These are phyloP conservation scores for Tremellales sp. DNA, from an alignment of 1,284 basidiomycete genomes.

Conservation along the genomic window DNA sequence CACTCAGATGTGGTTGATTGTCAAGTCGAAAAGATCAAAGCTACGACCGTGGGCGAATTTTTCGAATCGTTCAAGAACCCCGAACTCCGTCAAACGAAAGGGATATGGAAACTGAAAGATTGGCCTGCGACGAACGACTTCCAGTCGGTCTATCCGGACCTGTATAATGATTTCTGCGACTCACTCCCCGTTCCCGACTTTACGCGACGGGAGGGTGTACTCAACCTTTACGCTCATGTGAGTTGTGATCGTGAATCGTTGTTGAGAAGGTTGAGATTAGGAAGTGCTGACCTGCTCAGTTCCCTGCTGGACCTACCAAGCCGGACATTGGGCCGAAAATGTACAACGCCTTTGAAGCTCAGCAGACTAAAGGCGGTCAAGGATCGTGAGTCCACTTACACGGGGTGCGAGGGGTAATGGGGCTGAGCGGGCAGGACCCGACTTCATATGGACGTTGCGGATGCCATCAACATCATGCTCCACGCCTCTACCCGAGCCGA, in stretches of 20 bases:
- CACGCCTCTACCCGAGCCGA: conserved; percentile 61
- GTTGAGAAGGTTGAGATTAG: too few relatives aligned
- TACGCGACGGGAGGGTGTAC: conserved; percentile 77
- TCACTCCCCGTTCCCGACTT: conserved; percentile 83
- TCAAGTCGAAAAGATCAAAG: conserved; percentile 62
- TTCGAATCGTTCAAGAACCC: conserved; percentile 74
- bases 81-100: conserved; percentile 47
- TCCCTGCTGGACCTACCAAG: conserved; percentile 73
- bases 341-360: conserved; percentile 50
- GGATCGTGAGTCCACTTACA: conserved; percentile 19
- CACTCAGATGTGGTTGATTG: conserved; percentile 73
- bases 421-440: conserved; percentile 51
- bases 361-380: conserved; percentile 20
- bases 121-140: conserved; percentile 88
- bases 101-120: conserved; percentile 84
- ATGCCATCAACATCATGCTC: conserved; percentile 89
- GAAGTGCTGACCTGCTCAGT: conserved; percentile 53
- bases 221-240: conserved; percentile 66
- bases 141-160: conserved; percentile 70
- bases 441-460: conserved; percentile 94
- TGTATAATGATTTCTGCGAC: conserved; percentile 80
- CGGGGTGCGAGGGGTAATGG: neutral
- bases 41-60: conserved; percentile 68
- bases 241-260: too few relatives aligned
- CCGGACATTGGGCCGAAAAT: conserved; percentile 79